Evolutionary conservation across 2,329 filamentous ascomycete species (phyloP), one percentile per base, ranked within the genome.

Genomic region (Chalaropsis ovoidea): DNA sequence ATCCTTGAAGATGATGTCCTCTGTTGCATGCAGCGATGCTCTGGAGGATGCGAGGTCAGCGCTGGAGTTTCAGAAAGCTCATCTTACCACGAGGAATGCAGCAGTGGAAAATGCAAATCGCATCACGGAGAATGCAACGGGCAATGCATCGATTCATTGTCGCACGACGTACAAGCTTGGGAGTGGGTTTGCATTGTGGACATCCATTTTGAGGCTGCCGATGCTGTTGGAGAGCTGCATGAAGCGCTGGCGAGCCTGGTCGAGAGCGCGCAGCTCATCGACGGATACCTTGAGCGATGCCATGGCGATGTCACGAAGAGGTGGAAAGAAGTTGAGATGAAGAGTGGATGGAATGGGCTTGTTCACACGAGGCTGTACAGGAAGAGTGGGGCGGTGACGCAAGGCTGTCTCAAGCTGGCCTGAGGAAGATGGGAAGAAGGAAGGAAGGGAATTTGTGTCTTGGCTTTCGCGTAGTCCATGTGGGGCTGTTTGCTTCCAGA

Each of bases 1-100:
- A 73, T 89, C 89, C 69, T 82, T 82, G 69, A 86, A 85, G 63
- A 91, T 82, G 72, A 91, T 89, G 69, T 82, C 80, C 54, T 86
- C 81, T 61, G 86, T 87, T n/a, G 84, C 83, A 73, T 90, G 86
- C 61, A 92, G 80, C 15, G 87, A 89, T 58, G 84, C 81, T 71
- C 88, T 90, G 69, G 24, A 22, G 5, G 13, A 4, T 15, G 13
- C 43, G 22, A 13, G 41, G 41, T 52, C 27, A 56, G 62, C 45
- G 41, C 6, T n/a, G 7, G 8, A 15, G 24, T 31, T 56, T 56
- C 52, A 56, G 45, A 31, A 10, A 19, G 22, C 24, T 24, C 22
- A 31, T 19, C 19, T 27, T 27, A 15, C 11, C 22, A 15, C 24
- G 17, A 56, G 52, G 27, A 56, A 56, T 35, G 49, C 10, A 47